phyloP scores from a whole-genome alignment of 805 yeast genomes.

The Myxozyma neotropica region DNA sequence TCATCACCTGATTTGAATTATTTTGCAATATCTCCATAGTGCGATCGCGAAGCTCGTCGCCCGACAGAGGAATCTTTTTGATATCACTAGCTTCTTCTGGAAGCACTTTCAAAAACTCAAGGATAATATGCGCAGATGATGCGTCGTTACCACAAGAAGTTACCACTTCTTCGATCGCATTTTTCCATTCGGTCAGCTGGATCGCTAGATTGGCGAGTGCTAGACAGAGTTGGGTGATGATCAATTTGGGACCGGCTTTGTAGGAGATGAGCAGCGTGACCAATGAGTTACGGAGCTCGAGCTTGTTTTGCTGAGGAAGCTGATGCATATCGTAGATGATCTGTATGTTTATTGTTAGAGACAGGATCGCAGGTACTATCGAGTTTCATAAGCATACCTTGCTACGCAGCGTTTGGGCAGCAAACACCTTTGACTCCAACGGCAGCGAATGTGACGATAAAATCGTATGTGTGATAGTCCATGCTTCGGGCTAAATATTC shows the following conservation, averaged over 20 bases:
- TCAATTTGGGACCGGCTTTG: slow-evolving; percentile 53
- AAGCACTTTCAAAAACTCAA: slow-evolving; percentile 80
- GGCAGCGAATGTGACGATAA: slow-evolving; percentile 38
- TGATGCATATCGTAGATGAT: slow-evolving; percentile 83
- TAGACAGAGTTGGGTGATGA: slow-evolving; percentile 81
- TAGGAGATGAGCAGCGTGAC: slow-evolving; percentile 59
- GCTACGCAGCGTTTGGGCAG: slow-evolving; percentile 87
- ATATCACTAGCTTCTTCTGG: slow-evolving; percentile 89
- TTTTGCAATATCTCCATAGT: slow-evolving; percentile 62
- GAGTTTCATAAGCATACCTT: slow-evolving; percentile 44
- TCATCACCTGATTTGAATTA: slow-evolving; percentile 69
- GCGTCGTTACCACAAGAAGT: slow-evolving; percentile 47
- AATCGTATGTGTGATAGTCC: slow-evolving; percentile 65
- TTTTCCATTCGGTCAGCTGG: slow-evolving; percentile 72
- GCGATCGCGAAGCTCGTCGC: slow-evolving; percentile 73
- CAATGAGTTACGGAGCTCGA: slow-evolving; percentile 67
- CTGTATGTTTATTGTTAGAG: slow-evolving; percentile 32
- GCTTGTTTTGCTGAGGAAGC: slow-evolving; percentile 60
- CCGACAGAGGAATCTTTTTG: slow-evolving; percentile 74
- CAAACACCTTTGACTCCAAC: slow-evolving; percentile 71
- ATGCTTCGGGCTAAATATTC: slow-evolving; percentile 52
- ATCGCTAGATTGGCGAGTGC: slow-evolving; percentile 81
- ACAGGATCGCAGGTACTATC: neutral
- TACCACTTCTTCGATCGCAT: slow-evolving; percentile 71
- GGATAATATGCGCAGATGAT: slow-evolving; percentile 51